phyloP scores from a whole-genome alignment of 129 eudicot species.

The Flaveria ramosissima region DNA sequence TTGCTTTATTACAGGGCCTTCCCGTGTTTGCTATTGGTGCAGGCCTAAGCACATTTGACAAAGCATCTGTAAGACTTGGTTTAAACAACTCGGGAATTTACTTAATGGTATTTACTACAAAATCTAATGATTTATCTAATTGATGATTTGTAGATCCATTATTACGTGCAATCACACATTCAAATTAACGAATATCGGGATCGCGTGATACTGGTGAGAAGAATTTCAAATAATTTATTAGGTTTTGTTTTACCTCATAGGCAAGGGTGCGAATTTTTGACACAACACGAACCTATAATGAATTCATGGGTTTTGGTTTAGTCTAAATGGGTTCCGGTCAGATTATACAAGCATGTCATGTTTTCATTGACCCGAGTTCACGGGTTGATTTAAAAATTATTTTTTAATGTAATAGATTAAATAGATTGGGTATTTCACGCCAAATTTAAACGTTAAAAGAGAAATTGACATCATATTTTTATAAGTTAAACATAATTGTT shows the following conservation, averaged over 20 bases:
- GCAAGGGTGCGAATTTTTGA: background rate
- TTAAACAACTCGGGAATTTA: background rate
- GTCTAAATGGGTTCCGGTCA: background rate
- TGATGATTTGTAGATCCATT: constrained; percentile 52
- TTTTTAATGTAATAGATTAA: background rate
- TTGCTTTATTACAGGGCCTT: constrained; percentile 51
- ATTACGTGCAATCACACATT: constrained; percentile 72
- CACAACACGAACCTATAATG: background rate
- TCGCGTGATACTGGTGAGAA: constrained; percentile 65
- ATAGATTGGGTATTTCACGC: background rate
- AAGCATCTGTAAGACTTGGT: constrained; percentile 64
- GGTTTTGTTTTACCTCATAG: background rate
- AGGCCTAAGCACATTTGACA: constrained; percentile 63
- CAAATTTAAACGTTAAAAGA: background rate
- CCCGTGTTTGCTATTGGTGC: constrained; percentile 76
- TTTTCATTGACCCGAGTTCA: background rate
- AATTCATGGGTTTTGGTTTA: background rate
- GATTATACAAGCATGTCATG: background rate
- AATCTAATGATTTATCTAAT: constrained; percentile 1
- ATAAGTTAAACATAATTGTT: background rate
- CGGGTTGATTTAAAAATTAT: no score
- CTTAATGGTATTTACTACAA: background rate
- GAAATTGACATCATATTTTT: background rate
- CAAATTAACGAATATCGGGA: constrained; percentile 76
- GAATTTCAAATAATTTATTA: background rate